phyloP scores from a whole-genome alignment of 176 grass and related monocot species.

The Aegilops umbellulata region DNA sequence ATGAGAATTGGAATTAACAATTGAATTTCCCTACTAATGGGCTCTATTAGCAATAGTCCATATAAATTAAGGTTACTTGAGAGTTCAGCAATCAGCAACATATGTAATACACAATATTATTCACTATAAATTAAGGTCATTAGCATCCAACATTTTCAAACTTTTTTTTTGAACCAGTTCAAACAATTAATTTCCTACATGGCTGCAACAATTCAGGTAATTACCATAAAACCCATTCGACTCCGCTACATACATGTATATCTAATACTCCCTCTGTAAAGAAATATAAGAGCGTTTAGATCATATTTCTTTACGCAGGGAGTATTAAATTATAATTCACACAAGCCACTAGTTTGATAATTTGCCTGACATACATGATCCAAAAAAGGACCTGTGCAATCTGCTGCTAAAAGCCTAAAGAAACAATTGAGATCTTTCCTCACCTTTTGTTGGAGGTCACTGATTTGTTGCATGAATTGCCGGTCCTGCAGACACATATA shows the following conservation, averaged over 20 bases:
- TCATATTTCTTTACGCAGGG: too few species aligned
- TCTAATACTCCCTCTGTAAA: not conserved
- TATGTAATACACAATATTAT: not conserved
- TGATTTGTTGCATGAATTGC: constrained; percentile 78
- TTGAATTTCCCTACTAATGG: not conserved
- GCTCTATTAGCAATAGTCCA: not conserved
- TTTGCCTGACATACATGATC: not conserved
- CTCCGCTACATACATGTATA: not conserved
- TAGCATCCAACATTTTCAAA: not conserved
- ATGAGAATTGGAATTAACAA: not conserved
- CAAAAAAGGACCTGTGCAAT: not conserved
- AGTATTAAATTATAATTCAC: not conserved
- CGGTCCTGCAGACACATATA: constrained; percentile 49
- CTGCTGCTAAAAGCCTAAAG: not conserved
- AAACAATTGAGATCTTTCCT: constrained; percentile 16
- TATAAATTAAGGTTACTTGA: not conserved
- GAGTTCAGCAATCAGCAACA: not conserved
- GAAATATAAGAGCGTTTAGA: too few species aligned
- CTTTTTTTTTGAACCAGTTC: not conserved
- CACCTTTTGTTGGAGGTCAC: constrained; percentile 70
- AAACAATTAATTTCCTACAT: not conserved
- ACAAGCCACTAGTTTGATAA: not conserved
- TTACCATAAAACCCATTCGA: not conserved
- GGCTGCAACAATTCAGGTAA: not conserved
- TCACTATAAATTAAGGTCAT: too few species aligned